Base-by-base conservation (phyloP, 805 yeast species). In the Pichia phayaonensis region DNA sequence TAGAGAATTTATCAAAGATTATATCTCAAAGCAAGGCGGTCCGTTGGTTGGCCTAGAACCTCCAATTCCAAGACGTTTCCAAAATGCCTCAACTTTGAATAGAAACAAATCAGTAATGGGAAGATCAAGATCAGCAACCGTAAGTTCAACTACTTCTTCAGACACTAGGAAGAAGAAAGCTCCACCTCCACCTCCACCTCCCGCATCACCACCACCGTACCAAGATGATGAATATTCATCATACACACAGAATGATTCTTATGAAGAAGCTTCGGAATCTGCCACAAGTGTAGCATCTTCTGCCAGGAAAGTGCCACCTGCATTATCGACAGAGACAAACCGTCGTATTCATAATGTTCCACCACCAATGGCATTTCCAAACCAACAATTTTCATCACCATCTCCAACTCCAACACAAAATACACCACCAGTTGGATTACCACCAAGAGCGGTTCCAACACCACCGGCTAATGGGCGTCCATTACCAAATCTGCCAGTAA, bases 11-110 rank as follows among this genome's bases (percentile, higher is more conserved):
- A 86, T 88, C 61, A 88, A 86, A 64, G 83, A 82, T 48, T 88
- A 85, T 61, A 85, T 88, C 52, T 70, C 80, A 4, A 72, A 83
- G 59, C 83, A 81, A 63, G 88, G 94, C 49, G 86, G 90, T 22
- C 84, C 94, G 31, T 70, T 92, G 66, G 84, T 84, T 27, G 95
- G 95, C 1, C 68, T 84, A 24, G 95, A 87, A 61, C 95, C 95
- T 6, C 95, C 95, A 16, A 71, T 87, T 47, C 95, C 94, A 4
- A 73, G 92, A 56, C 76, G 73, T 56, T 72, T 67, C 49, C 81
- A 77, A 52, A 56, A 61, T 36, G 10, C 38, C 7, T 34, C 38
- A 16, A 16, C 8, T 34, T 34, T 34, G 20, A 34, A n/a, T 34
- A 34, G 38, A n/a, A 34, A 34, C 10, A 34, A 34, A 34, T 34